These are phyloP conservation scores for Aspergillus caelatus DNA, from an alignment of 2,329 filamentous ascomycete genomes.

Conservation along the genomic window DNA sequence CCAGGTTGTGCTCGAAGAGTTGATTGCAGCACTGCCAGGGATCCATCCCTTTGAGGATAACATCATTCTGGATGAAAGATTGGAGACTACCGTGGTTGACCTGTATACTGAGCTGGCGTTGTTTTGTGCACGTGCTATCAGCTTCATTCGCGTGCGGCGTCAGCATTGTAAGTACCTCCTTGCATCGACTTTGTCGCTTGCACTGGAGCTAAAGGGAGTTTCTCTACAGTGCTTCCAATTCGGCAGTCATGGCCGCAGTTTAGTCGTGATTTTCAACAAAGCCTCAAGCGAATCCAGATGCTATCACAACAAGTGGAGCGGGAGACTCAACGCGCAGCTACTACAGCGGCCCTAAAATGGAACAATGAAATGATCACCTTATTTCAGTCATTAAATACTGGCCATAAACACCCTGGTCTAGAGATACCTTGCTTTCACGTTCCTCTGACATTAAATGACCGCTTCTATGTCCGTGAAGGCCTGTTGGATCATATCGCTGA, in stretches of 20 bases:
- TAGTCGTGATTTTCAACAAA: neutral
- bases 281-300: neutral
- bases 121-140: neutral
- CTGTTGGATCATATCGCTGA: neutral
- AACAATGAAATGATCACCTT: neutral
- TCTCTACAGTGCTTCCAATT: neutral
- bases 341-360: neutral
- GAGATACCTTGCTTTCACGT: neutral
- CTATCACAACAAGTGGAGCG: neutral
- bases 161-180: neutral
- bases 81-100: neutral
- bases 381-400: neutral
- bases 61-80: neutral
- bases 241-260: neutral
- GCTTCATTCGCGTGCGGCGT: neutral
- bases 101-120: neutral
- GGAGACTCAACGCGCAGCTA: neutral
- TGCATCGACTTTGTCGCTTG: neutral
- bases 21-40: neutral
- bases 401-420: neutral
- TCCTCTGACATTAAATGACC: neutral
- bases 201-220: neutral
- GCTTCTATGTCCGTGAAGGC: neutral
- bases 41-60: neutral
- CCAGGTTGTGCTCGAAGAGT: neutral